These are phyloP conservation scores for Chaetomiaceae sp. DNA, from an alignment of 2,329 filamentous ascomycete species.

Conservation along the genomic window DNA sequence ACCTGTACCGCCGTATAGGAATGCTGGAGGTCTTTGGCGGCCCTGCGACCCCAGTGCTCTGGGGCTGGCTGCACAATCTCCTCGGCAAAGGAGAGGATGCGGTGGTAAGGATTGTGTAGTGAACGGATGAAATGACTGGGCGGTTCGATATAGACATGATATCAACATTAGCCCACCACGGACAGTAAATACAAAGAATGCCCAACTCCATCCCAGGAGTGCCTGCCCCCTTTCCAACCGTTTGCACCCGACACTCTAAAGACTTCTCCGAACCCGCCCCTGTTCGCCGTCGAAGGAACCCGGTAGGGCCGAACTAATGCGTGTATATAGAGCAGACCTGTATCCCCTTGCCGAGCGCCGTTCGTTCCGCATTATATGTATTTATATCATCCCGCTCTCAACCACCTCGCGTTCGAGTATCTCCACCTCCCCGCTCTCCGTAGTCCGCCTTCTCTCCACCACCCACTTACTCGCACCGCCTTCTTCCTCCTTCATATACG, in stretches of 20 bases:
- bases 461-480: slow-evolving; percentile 46
- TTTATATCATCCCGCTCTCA: not conserved
- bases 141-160: too few relatives aligned
- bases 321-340: too few relatives aligned
- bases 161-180: too few relatives aligned
- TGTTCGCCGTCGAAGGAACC: too few relatives aligned
- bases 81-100: slow-evolving; percentile 12
- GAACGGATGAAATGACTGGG: too few relatives aligned
- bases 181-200: too few relatives aligned
- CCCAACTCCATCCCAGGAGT: too few relatives aligned
- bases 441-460: not conserved
- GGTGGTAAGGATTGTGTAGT: slow-evolving; percentile 8
- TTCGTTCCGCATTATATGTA: not conserved
- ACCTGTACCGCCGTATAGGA: slow-evolving; percentile 10
- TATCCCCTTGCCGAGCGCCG: not conserved
- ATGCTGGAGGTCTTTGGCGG: slow-evolving; percentile 15
- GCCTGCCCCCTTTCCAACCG: too few relatives aligned
- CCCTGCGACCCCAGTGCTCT: not conserved
- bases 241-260: too few relatives aligned
- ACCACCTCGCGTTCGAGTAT: not conserved
- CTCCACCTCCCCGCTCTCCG: not conserved
- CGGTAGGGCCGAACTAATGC: too few relatives aligned
- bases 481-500: slow-evolving; percentile 62
- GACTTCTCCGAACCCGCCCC: too few relatives aligned
- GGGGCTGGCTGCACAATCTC: slow-evolving; percentile 5